These are phyloP conservation scores for Scleroderma bovista DNA, from an alignment of 768 basidiomycete species.

Conservation along the genomic window DNA sequence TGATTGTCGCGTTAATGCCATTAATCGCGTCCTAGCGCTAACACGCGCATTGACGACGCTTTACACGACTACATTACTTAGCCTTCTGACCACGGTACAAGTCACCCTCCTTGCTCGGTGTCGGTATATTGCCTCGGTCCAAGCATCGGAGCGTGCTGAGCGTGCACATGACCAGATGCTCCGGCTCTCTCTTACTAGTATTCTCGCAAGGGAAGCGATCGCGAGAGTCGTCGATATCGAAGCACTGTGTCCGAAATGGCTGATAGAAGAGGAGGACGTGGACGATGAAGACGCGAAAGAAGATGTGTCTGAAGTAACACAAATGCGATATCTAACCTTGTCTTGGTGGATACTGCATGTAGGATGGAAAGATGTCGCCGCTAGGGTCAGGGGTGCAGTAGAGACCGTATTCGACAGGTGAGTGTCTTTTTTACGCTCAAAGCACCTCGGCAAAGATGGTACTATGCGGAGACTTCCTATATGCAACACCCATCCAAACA, in stretches of 20 bases:
- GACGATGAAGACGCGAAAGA: constrained; percentile 24
- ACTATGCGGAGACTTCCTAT: too few relatives aligned
- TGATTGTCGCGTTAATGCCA: neutral
- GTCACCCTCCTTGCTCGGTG: constrained; percentile 77
- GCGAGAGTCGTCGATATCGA: constrained; percentile 23
- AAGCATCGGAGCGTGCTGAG: constrained; percentile 58
- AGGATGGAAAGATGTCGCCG: constrained; percentile 85
- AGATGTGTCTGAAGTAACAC: constrained; percentile 62
- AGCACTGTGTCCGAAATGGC: constrained; percentile 17
- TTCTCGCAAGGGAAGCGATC: constrained; percentile 21
- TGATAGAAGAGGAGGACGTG: constrained; percentile 22
- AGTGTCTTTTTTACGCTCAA: constrained; percentile 24
- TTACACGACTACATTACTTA: constrained; percentile 81
- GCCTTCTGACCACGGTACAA: constrained; percentile 83
- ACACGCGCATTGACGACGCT: constrained; percentile 83
- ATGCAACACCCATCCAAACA: too few relatives aligned
- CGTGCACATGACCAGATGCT: constrained; percentile 36
- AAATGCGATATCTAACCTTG: constrained; percentile 76
- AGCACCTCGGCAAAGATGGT: too few relatives aligned
- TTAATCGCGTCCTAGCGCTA: constrained; percentile 49
- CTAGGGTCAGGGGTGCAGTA: constrained; percentile 66
- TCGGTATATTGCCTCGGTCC: constrained; percentile 70
- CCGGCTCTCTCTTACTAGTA: constrained; percentile 23
- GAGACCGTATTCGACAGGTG: constrained; percentile 84
- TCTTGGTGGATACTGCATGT: constrained; percentile 93